Conservation (phyloP, 164 flowering plant species). For the Platanus orientalis region DNA sequence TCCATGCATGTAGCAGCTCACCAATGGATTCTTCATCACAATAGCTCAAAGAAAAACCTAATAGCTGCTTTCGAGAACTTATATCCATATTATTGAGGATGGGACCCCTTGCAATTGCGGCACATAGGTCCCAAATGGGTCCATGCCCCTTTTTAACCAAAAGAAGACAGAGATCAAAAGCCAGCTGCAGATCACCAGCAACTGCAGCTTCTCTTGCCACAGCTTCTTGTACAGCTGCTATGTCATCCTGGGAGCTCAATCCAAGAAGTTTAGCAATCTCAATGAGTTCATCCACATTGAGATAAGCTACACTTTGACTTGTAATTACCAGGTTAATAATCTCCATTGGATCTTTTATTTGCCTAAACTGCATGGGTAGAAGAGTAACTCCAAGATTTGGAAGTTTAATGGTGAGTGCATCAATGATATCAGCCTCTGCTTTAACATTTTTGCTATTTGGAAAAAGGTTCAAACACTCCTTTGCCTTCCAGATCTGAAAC, state of each 20-base stretch:
- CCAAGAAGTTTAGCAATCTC: slow-evolving; percentile 94
- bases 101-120: slow-evolving; percentile 95
- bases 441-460: slow-evolving; percentile 73
- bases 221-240: slow-evolving; percentile 86
- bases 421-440: slow-evolving; percentile 80
- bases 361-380: slow-evolving; percentile 87
- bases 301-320: slow-evolving; percentile 77
- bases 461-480: slow-evolving; percentile 80
- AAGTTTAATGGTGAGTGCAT: slow-evolving; percentile 81
- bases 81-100: slow-evolving; percentile 79
- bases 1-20: slow-evolving; percentile 91
- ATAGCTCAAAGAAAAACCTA: slow-evolving; percentile 90
- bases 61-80: slow-evolving; percentile 66
- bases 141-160: slow-evolving; percentile 88
- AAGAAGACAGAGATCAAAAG: slow-evolving; percentile 87
- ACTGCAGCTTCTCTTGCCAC: slow-evolving; percentile 99
- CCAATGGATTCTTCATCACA: slow-evolving; percentile 92
- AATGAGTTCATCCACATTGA: slow-evolving; percentile 87
- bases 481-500: slow-evolving; percentile 96
- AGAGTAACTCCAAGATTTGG: slow-evolving; percentile 91
- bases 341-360: slow-evolving; percentile 91
- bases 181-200: slow-evolving; percentile 88
- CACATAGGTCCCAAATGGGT: slow-evolving; percentile 88
- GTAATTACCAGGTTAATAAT: slow-evolving; percentile 81
- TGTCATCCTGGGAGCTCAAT: slow-evolving; percentile 66